A percentile compares a stretch with the other conserved stretches of the same genome.
phyloP scores from a whole-genome alignment of 1,284 basidiomycete species.

The Polyporus tsugae region DNA sequence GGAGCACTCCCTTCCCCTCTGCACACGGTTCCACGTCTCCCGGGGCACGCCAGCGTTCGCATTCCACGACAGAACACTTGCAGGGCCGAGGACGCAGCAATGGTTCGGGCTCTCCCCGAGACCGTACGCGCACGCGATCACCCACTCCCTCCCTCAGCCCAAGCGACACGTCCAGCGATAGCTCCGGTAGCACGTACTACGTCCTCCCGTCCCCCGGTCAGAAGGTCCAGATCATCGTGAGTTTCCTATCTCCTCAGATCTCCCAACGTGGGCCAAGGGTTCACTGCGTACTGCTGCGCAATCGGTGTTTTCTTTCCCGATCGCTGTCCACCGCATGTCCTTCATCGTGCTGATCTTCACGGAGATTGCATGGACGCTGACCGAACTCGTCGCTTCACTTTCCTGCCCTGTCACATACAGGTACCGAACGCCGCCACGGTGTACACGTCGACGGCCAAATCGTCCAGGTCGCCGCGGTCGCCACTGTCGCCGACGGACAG shows the following conservation, averaged over 20 bases:
- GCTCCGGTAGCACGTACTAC: constrained; percentile 76
- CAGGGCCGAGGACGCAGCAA: constrained; percentile 24
- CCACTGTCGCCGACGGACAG: constrained; percentile 26
- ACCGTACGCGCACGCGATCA: constrained; percentile 32
- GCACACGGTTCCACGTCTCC: constrained; percentile 32
- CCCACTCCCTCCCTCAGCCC: constrained; percentile 34
- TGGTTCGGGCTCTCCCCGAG: constrained; percentile 23
- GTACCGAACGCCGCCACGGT: constrained; percentile 41
- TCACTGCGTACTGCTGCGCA: constrained; percentile 17
- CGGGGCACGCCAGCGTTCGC: constrained; percentile 26
- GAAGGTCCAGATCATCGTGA: constrained; percentile 75
- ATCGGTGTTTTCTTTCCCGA: constrained; percentile 13
- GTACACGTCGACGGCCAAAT: constrained; percentile 22
- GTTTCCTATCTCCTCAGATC: constrained; percentile 41
- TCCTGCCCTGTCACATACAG: constrained; percentile 25
- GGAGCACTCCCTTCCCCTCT: constrained; percentile 28
- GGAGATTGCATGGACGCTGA: constrained; percentile 24
- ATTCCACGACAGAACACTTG: constrained; percentile 23
- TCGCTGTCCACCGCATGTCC: constrained; percentile 13
- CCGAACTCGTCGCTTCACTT: constrained; percentile 13
- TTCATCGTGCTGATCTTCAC: constrained; percentile 15
- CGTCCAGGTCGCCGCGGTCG: constrained; percentile 18
- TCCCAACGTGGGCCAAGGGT: constrained; percentile 22
- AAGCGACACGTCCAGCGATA: constrained; percentile 54
- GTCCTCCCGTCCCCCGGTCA: constrained; percentile 71